A percentile compares a stretch with the other conserved stretches of the same genome.
Conservation (phyloP, 2,329 filamentous ascomycete genomes). For the Neoascochyta sp. region DNA sequence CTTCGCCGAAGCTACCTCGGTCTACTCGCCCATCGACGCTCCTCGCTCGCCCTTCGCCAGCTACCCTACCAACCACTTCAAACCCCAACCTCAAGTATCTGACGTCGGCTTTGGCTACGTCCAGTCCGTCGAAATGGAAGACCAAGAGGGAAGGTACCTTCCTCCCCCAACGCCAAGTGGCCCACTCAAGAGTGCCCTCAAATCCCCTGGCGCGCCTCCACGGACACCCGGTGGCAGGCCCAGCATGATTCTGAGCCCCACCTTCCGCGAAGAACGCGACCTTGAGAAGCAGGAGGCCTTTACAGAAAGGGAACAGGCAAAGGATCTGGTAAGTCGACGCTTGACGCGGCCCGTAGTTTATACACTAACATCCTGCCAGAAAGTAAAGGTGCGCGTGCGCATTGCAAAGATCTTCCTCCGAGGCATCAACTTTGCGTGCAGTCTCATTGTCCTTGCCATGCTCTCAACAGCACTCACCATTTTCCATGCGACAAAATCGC, state of each 20-base stretch:
- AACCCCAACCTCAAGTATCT: slow-evolving; percentile 66
- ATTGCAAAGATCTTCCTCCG: slow-evolving; percentile 94
- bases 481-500: slow-evolving; percentile 78
- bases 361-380: slow-evolving; percentile 57
- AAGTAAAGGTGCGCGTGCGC: slow-evolving; percentile 85
- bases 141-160: slow-evolving; percentile 46
- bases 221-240: slow-evolving; percentile 48
- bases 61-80: slow-evolving; percentile 55
- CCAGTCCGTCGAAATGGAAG: slow-evolving; percentile 53
- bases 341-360: no score
- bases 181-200: slow-evolving; percentile 87
- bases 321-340: slow-evolving; percentile 77
- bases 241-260: slow-evolving; percentile 82
- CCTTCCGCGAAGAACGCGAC: slow-evolving; percentile 81
- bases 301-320: slow-evolving; percentile 82
- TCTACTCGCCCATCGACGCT: slow-evolving; percentile 70
- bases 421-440: slow-evolving; percentile 94
- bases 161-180: slow-evolving; percentile 65
- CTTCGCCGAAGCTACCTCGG: slow-evolving; percentile 76
- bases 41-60: slow-evolving; percentile 44
- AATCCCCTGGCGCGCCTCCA: slow-evolving; percentile 75
- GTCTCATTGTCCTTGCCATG: slow-evolving; percentile 89
- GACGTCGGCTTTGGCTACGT: slow-evolving; percentile 95
- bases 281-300: slow-evolving; percentile 78
- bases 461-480: slow-evolving; percentile 83